Percentiles rank a stretch among this genome's conserved stretches.
Conservation (phyloP, 371 early-diverging fungal genomes). For the Mortierella sp. region DNA sequence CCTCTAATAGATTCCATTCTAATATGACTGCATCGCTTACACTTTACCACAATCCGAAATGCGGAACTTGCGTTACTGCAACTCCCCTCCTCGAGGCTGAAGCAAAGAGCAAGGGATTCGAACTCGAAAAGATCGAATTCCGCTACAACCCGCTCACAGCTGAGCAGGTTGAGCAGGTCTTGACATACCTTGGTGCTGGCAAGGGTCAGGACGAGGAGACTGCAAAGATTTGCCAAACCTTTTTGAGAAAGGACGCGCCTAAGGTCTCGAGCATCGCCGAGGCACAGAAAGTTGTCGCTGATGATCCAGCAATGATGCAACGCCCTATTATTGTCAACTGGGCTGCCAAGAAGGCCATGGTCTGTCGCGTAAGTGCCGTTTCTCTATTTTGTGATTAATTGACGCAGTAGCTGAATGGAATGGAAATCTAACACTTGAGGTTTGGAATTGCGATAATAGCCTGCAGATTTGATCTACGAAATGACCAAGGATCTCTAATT, state of each 20-base stretch:
- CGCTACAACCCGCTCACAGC: constrained; percentile 11
- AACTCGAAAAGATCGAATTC: constrained; percentile 28
- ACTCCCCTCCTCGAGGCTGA: constrained; percentile 18
- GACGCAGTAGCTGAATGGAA: not conserved
- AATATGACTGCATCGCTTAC: constrained; percentile 20
- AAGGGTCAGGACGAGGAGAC: constrained; percentile 8
- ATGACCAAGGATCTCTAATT: constrained; percentile 27
- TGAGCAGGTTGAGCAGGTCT: constrained; percentile 22
- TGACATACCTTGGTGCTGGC: constrained; percentile 16
- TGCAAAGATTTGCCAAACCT: constrained; percentile 7
- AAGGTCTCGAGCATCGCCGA: constrained; percentile 13
- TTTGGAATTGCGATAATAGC: constrained; percentile 8
- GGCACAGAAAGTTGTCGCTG: constrained; percentile 11
- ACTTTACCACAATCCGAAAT: constrained; percentile 24
- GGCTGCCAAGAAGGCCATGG: constrained; percentile 23
- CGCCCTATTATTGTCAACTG: constrained; percentile 40
- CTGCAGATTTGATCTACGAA: constrained; percentile 26
- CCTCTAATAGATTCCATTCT: not conserved
- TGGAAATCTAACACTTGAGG: not conserved
- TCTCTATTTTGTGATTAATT: not conserved
- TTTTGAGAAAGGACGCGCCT: constrained; percentile 28
- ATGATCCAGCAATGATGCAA: constrained; percentile 25
- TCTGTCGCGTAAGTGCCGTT: constrained; percentile 29
- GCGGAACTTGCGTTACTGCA: constrained; percentile 26
- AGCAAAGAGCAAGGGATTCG: constrained; percentile 15